Base-by-base conservation (phyloP, 164 flowering plant species). In the Macadamia integrifolia region DNA sequence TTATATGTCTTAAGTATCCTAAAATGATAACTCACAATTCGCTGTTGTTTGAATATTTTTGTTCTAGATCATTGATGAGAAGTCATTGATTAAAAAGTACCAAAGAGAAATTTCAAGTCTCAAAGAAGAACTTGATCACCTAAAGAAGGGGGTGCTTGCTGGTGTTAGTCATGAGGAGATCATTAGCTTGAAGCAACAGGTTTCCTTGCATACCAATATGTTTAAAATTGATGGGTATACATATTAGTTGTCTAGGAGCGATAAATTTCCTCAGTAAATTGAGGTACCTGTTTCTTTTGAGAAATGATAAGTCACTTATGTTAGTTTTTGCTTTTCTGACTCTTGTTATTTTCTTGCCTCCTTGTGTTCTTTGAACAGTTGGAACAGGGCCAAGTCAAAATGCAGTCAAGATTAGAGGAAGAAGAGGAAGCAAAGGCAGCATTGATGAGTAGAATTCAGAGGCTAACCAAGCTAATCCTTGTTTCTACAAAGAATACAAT, bases 341-440 rank as follows among this genome's bases (percentile, higher is more conserved):
- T 40, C 60, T 58, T 17, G 53, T 29, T 18, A 32, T 6, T 11
- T 52, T 55, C 17, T 67, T 72, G 32, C n/a, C 30, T 23, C 44
- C 9, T 10, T 68, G 1, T 69, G 1, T 69, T 61, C 46, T 11
- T 72, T 66, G 32, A 70, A 72, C 73, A 95, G 99, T 83, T 92
- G 78, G 97, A 95, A 77, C 97, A 92, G 78, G 98, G 99, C 62
- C 99, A 95, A 79, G 86, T 88, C 64, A 95, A 90, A 80, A 90
- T 95, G 99, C 98, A 89, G 68, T 95, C 98, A 69, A 82, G 99
- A 69, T 78, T 95, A 73, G 99, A 95, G 82, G 99, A 95, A 72
- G 99, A 95, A 78, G 99, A 95, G 79, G 99, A 95, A 76, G 99
- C 90, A 31, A 95, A 95, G 80, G 96, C 92, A 70, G 99, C 99